phyloP scores from a whole-genome alignment of 768 basidiomycete species.

The Cystoderma amianthinum region DNA sequence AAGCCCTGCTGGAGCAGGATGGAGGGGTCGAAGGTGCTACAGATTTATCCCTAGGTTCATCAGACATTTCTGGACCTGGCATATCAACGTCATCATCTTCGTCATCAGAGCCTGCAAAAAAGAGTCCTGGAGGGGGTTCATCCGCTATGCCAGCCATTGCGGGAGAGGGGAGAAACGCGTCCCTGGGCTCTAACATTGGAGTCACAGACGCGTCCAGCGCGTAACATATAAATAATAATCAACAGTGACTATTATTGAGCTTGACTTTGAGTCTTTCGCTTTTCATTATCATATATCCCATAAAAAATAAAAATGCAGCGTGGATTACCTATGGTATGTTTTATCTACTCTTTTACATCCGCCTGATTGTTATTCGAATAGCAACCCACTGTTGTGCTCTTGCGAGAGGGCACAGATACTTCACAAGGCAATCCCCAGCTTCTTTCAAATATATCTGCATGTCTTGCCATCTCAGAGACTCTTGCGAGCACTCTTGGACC shows the following conservation, averaged over 20 bases:
- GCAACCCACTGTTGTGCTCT: slow-evolving; percentile 98
- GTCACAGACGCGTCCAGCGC: slow-evolving; percentile 28
- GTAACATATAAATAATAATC: slow-evolving; percentile 29
- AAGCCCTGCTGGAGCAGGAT: slow-evolving; percentile 7
- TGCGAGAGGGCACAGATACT: slow-evolving; percentile 93
- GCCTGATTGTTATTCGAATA: slow-evolving; percentile 21
- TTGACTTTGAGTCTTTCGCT: slow-evolving; percentile 10
- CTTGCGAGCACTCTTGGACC: slow-evolving; percentile 95
- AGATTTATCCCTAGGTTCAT: too few species aligned
- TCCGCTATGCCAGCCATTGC: slow-evolving; percentile 14
- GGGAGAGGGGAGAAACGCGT: too few species aligned
- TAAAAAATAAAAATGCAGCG: slow-evolving; percentile 91
- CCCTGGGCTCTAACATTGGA: slow-evolving; percentile 5
- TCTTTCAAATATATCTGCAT: slow-evolving; percentile 93
- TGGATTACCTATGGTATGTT: slow-evolving; percentile 65
- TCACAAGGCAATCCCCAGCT: slow-evolving; percentile 92
- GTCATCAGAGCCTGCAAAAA: slow-evolving; percentile 57
- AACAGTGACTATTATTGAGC: slow-evolving; percentile 22
- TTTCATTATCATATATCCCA: slow-evolving; percentile 13
- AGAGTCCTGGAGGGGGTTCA: slow-evolving; percentile 31
- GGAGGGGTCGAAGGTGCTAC: slow-evolving; percentile 14
- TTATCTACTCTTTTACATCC: background rate
- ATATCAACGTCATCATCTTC: slow-evolving; percentile 6
- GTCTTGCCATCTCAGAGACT: slow-evolving; percentile 88
- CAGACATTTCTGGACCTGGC: slow-evolving; percentile 6